Base-by-base conservation (phyloP, 495 filamentous ascomycete species). In the Neurospora tetrasperma region DNA sequence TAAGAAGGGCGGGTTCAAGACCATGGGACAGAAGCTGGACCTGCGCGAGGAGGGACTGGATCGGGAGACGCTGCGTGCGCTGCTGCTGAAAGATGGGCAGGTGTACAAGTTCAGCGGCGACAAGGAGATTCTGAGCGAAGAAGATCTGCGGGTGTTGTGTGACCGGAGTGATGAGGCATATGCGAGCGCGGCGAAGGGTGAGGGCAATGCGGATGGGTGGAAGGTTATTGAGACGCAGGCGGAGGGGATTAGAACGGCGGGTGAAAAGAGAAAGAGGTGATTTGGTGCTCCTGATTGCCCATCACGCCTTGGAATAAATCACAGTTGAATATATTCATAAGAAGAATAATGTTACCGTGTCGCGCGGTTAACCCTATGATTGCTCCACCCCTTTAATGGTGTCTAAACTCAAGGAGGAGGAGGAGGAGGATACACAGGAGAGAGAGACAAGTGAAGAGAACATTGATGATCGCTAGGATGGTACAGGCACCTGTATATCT, bases 121-220 rank as follows among this genome's bases (percentile, higher is more conserved):
- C 35, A 81, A 88, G 48, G 83, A 89, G 59, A 85, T 98, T 48
- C 79, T 99, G 46, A 93, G 88, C 31, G 87, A 96, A 69, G 82
- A 86, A 42, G 96, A 99, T 81, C 79, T 99, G 46, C 85, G 89
- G 27, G 88, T 93, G 5, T 78, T 98, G 74, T 92, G 91, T 72
- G 95, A 97, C 59, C 85, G 95, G 42, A 95, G 91, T 75, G 90
- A 92, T 70, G 93, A 93, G 76, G 96, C 96, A 0, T 99, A 96
- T 84, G 85, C 82, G 41, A 86, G 88, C 74, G 95, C 93, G 31
- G 93, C 94, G 73, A 91, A 85, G 82, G 94, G 88, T 20, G 85
- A 90, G 73, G 88, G 88, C 4, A 88, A 89, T 74, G 85, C 86
- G 8, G 85, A 82, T 72, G 88, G 84, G 14, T 94, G 92, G 77